A percentile compares a stretch with the other conserved stretches of the same genome.
phyloP scores from a whole-genome alignment of 2,329 filamentous ascomycete genomes.

The Berkeleyomyces basicola region DNA sequence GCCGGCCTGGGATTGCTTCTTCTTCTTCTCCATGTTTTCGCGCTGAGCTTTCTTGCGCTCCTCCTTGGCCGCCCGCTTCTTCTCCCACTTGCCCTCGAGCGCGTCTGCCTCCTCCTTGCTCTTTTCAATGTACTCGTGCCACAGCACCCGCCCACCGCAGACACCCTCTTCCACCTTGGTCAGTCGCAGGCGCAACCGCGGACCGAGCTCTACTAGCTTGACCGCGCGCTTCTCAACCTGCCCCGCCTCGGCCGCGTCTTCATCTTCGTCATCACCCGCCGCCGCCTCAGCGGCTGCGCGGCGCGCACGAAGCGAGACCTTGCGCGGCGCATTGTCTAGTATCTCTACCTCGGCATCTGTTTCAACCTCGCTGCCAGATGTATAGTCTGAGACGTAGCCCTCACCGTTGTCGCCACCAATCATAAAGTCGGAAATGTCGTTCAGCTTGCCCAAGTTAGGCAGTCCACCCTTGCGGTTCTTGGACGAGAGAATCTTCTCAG shows the following conservation, averaged over 20 bases:
- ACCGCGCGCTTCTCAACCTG: slow-evolving; percentile 72
- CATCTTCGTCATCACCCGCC: slow-evolving; percentile 22
- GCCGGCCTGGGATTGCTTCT: slow-evolving; percentile 25
- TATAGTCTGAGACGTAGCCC: slow-evolving; percentile 73
- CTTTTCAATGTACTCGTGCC: slow-evolving; percentile 92
- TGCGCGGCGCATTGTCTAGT: slow-evolving; percentile 44
- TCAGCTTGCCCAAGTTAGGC: slow-evolving; percentile 77
- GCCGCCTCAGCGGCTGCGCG: slow-evolving; percentile 27
- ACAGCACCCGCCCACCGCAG: slow-evolving; percentile 82
- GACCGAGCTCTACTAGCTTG: slow-evolving; percentile 82
- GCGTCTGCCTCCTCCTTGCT: slow-evolving; percentile 58
- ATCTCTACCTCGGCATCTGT: slow-evolving; percentile 95
- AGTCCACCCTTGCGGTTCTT: slow-evolving; percentile 44
- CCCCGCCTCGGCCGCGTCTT: slow-evolving; percentile 17
- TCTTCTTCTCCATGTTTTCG: slow-evolving; percentile 81
- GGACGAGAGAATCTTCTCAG: slow-evolving; percentile 55
- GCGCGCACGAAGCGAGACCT: slow-evolving; percentile 25
- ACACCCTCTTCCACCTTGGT: slow-evolving; percentile 94
- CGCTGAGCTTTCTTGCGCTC: slow-evolving; percentile 65
- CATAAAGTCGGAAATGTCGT: slow-evolving; percentile 90
- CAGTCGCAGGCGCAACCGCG: slow-evolving; percentile 72
- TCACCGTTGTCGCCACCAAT: slow-evolving; percentile 60
- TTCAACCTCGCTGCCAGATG: slow-evolving; percentile 79
- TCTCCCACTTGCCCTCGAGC: slow-evolving; percentile 69
- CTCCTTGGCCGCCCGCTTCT: slow-evolving; percentile 65